Base-by-base conservation (phyloP, 345 rosid species). In the Rhodomyrtus tomentosa region DNA sequence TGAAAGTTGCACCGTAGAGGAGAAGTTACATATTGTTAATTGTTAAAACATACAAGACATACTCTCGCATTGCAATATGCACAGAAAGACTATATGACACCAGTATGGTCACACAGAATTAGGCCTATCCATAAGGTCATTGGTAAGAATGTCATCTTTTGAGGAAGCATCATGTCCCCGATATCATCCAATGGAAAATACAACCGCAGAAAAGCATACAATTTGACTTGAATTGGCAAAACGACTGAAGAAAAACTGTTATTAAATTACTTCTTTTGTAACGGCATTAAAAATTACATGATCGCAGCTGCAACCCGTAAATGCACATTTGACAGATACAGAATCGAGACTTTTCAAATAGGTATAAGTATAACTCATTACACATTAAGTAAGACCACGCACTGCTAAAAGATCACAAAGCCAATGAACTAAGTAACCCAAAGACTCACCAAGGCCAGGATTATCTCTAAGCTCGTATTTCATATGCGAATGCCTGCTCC, bases 381-480 rank as follows among this genome's bases (percentile, higher is more conserved):
- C 84, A 45, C 10, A 40, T 25, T 55, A 13, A 25, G 16, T 11
- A 58, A 55, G 15, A 74, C 32, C 38, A 84, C 24, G 18, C 74
- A 42, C 38, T 24, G 11, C 49, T 24, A 51, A 24, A 84, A 32
- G 36, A 80, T 42, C n/a, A 7, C 58, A 51, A 85, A 42, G 27
- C 51, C 5, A 22, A 81, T 5, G 21, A 72, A 87, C 40, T 21
- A 82, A 59, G 52, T 12, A 83, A 80, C 13, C 50, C 20, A 76
- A 83, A n/a, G 4, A 32, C 91, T 88, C 86, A 97, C 99, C 98
- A 54, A 97, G 98, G 36, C 99, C 99, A 86, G 99, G 99, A 12
- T 94, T 88, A 87, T 94, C 98, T 88, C 98, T 87, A 58, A 97
- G 93, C 86, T 93, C 96, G 89, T 95, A 97, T 89, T 92, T 97